Percentiles rank a stretch among this genome's conserved stretches.
phyloP scores from a whole-genome alignment of 805 yeast species.

The Teunomyces kruisii region DNA sequence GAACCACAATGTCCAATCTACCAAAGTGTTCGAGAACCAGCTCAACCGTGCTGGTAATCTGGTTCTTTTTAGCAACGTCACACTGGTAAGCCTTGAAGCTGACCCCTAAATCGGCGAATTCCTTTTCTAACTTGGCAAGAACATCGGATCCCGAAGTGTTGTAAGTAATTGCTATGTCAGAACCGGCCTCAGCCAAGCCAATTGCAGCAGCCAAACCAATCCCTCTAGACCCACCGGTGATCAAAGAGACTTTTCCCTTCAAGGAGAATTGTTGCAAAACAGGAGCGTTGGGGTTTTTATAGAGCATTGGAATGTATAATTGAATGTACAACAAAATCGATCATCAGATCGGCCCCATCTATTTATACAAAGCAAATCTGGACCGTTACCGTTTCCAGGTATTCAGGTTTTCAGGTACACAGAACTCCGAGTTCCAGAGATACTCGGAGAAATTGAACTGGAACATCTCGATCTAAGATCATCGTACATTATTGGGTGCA shows the following conservation, averaged over 20 bases:
- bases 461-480: background rate
- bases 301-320: background rate
- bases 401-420: background rate
- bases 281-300: background rate
- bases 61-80: conserved; percentile 48
- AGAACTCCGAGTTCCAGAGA: background rate
- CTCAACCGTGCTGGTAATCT: conserved; percentile 48
- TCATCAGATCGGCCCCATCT: no score
- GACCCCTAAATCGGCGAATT: conserved; percentile 51
- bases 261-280: conserved; percentile 49
- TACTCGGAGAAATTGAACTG: no score
- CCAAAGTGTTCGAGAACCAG: conserved; percentile 69
- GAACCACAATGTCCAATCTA: conserved; percentile 77
- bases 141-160: conserved; percentile 62
- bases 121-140: conserved; percentile 50
- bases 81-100: conserved; percentile 66
- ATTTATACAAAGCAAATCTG: no score
- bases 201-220: conserved; percentile 80
- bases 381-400: no score
- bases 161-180: conserved; percentile 69
- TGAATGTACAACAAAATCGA: no score
- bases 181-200: conserved; percentile 85
- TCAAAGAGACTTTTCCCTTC: conserved; percentile 80
- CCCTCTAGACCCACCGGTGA: conserved; percentile 85
- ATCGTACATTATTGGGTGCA: background rate